Base-by-base conservation (phyloP, 306 rosid genomes). In the Phaseolus lunatus region DNA sequence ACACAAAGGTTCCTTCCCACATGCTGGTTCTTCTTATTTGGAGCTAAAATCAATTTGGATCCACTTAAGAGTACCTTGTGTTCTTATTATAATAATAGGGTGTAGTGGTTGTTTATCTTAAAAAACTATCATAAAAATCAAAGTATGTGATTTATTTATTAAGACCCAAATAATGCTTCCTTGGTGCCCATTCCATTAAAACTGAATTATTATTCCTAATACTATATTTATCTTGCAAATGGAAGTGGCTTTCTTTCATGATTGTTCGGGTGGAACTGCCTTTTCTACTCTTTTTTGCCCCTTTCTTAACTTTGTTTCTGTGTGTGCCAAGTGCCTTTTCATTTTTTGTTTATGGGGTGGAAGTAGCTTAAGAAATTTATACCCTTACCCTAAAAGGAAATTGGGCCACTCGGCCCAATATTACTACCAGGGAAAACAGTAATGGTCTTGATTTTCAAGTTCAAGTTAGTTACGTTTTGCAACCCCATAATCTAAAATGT, bases 1-100 rank as follows among this genome's bases (percentile, higher is more conserved):
- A 78, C 72, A 67, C 80, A 73, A 58, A 78, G 78, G 76, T 79
- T 79, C 78, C 71, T 52, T 73, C 58, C 67, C 83, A 78, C 81
- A 74, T 83, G 81, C 77, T 50, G 75, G 44, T 83, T 68, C 84
- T 58, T 7, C 62, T 78, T 26, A 67, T 73, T 73, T 78, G 70
- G 83, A 83, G 13, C 67, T 57, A 1, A 83, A 73, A 65, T 67
- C 77, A 83, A 79, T 37, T 67, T 58, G 70, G 70, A 79, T 69
- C 70, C 76, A 45, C 73, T 67, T 73, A 73, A 73, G 78, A 73
- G 43, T 65, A 31, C 77, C 82, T 76, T 14, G 11, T 45, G 20
- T 63, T 47, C 18, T 58, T 67, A 39, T 39, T 8, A 39, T 39
- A 39, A 39, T 39, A 77, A 56, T 72, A 24, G 74, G 58, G 37